Evolutionary conservation across 768 basidiomycete genomes (phyloP).

Genomic region (Mycena leptocephala): DNA sequence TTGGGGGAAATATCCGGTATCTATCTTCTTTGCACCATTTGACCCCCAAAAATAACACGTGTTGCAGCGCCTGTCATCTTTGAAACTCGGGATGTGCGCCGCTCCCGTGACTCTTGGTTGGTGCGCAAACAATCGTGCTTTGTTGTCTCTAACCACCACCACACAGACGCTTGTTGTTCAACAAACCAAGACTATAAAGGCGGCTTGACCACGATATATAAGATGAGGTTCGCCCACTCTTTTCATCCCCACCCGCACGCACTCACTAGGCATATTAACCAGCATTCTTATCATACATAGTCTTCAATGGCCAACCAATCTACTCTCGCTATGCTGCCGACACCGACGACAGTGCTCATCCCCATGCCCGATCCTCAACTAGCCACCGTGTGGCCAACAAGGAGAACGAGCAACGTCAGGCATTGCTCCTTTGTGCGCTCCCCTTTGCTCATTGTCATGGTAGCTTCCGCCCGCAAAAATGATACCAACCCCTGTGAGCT

Average conservation of each 20-base stretch:
- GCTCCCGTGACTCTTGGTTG: background rate
- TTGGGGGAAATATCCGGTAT: background rate
- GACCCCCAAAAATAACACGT: constrained; percentile 2
- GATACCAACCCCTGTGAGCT: background rate
- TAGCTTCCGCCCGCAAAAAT: background rate
- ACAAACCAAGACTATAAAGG: background rate
- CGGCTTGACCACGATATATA: background rate
- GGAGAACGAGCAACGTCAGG: background rate
- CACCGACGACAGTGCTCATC: background rate
- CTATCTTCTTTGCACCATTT: background rate
- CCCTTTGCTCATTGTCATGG: background rate
- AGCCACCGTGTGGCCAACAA: background rate
- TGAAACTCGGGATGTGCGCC: background rate
- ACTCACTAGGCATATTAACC: background rate
- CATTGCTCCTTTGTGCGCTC: background rate
- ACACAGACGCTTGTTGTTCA: background rate
- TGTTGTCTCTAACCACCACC: background rate
- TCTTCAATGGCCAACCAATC: background rate
- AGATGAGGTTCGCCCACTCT: background rate
- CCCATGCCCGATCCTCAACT: background rate
- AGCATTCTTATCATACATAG: too few species aligned
- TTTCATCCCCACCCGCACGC: background rate
- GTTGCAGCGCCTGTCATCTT: background rate
- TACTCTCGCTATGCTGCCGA: background rate
- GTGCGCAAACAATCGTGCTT: background rate